Evolutionary conservation across 202 grass and related monocot genomes (phyloP), one percentile per base, ranked within the genome.

Genomic region (Cymbopogon flexuosus): DNA sequence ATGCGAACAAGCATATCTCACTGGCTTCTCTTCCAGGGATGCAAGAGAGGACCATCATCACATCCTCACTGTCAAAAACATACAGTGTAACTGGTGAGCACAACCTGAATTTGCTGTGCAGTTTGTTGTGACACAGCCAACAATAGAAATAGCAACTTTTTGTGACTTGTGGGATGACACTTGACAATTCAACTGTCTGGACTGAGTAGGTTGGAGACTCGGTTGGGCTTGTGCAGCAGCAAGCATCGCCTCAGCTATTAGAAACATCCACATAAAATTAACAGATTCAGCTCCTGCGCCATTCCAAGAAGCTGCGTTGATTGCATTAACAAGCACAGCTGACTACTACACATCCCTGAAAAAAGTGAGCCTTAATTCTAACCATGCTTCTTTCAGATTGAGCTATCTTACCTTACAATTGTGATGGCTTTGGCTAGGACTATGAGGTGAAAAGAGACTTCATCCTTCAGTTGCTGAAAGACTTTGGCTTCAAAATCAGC

Each of bases 231-330:
- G 85, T 90, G 89, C 94, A 58, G 75, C 90, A 42, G 71, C 81
- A 37, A 84, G 19, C 62, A 89, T 97, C 14, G 89, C 94, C 31
- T 90, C 84, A 29, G 91, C 89, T 40, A 94, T 97, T 86, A 85
- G 91, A 89, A 94, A 94, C 70, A 92, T 97, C 30, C 91, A 97
- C 73, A 23, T 92, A 62, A 94, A 92, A 56, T 64, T 97, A 68
- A 94, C 89, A 31, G 94, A 97, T 89, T 97, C 94, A 79, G 94
- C 94, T 78, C 91, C 94, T 87, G 88, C 94, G 30, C 94, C 94
- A 70, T 97, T 97, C 88, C 94, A 97, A 86, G 91, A 97, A 92
- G 91, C 94, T 57, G 91, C 94, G 1, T 70, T 97, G 67, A 63
- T 71, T 52, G 91, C 94, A 0, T 71, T 97, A 75, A 75, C 68